A percentile compares a stretch with the other conserved stretches of the same genome.
These are phyloP conservation scores for Umbelopsis vinacea DNA, from an alignment of 192 early-diverging fungal species.

Conservation along the genomic window DNA sequence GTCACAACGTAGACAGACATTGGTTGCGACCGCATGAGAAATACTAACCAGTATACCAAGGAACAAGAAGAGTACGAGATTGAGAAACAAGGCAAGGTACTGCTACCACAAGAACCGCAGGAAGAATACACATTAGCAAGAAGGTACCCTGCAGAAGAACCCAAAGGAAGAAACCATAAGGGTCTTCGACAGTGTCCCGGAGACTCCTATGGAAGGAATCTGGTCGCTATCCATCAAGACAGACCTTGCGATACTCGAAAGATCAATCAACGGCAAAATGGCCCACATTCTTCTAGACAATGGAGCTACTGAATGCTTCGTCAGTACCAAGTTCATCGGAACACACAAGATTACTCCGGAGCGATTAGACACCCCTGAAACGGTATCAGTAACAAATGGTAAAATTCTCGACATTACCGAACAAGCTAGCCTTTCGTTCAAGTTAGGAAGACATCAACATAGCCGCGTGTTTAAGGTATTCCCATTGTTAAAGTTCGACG, in stretches of 20 bases:
- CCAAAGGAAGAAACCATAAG: too few relatives aligned
- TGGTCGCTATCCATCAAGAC: background rate
- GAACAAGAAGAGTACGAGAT: too few relatives aligned
- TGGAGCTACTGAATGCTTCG: background rate
- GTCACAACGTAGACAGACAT: too few relatives aligned
- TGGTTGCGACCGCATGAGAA: too few relatives aligned
- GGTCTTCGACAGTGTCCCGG: too few relatives aligned
- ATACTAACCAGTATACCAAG: too few relatives aligned
- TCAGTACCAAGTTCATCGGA: background rate
- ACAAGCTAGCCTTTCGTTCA: background rate
- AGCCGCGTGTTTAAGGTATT: background rate
- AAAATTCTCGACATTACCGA: background rate
- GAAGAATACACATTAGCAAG: too few relatives aligned
- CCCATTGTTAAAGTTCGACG: background rate
- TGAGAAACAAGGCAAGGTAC: too few relatives aligned
- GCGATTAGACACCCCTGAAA: background rate
- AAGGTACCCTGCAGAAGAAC: too few relatives aligned
- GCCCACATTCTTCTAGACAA: background rate
- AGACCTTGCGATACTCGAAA: background rate
- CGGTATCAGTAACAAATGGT: background rate
- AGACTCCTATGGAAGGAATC: too few relatives aligned
- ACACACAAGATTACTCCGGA: background rate
- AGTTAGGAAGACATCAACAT: background rate
- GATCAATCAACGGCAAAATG: background rate
- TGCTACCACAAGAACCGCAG: too few relatives aligned